These are phyloP conservation scores for Erythrophleum ivorense DNA, from an alignment of 331 rosid genomes.

Conservation along the genomic window DNA sequence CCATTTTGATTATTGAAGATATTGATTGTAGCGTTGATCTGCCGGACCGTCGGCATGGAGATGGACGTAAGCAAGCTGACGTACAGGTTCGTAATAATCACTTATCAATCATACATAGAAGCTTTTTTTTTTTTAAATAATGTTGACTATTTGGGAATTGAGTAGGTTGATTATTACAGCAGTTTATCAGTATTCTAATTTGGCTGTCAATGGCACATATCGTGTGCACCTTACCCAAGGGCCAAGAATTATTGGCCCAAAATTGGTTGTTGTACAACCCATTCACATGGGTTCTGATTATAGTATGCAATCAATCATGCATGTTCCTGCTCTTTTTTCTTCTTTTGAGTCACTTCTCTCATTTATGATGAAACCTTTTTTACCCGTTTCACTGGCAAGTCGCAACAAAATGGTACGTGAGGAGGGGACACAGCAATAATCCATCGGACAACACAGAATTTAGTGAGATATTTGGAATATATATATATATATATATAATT, in stretches of 20 bases:
- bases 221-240: no score
- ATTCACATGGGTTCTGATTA: conserved; percentile 25
- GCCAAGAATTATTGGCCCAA: no score
- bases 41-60: conserved; percentile 53
- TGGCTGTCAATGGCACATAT: no score
- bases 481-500: no score
- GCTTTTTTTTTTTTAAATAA: no score
- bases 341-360: conserved; percentile 26
- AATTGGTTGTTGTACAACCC: conserved; percentile 8
- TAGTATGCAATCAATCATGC: not conserved
- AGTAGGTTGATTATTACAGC: no score
- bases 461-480: conserved; percentile 12
- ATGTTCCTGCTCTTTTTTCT: not conserved
- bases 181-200: not conserved
- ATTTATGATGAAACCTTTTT: no score
- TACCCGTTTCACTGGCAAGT: conserved; percentile 21
- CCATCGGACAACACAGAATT: not conserved
- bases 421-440: not conserved
- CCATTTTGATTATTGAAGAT: conserved; percentile 80
- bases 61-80: no score
- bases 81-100: no score
- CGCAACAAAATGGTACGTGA: conserved; percentile 28
- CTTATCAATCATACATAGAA: no score
- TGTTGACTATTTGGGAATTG: no score
- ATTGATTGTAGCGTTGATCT: conserved; percentile 73